Conservation (phyloP, 495 filamentous ascomycete species). For the Daldinia decipiens region DNA sequence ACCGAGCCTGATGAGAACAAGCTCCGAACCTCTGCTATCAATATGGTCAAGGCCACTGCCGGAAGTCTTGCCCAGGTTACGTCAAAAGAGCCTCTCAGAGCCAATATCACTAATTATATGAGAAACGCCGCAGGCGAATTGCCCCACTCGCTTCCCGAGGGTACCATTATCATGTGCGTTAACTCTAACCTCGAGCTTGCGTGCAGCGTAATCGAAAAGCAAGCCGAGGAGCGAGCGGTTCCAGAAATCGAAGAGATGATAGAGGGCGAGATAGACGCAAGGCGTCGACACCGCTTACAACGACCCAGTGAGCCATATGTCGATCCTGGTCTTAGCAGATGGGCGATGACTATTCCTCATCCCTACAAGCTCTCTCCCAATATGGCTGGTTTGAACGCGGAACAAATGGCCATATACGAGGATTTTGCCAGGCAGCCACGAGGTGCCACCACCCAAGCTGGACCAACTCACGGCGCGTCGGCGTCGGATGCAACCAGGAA, state of each 20-base stretch:
- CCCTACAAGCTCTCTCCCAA: conserved; percentile 81
- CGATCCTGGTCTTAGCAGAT: conserved; percentile 80
- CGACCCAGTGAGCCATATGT: conserved; percentile 84
- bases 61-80: conserved; percentile 96
- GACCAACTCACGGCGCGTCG: conserved; percentile 54
- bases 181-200: conserved; percentile 96
- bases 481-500: conserved; percentile 63
- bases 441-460: conserved; percentile 54
- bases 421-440: conserved; percentile 89
- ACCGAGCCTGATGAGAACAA: conserved; percentile 90
- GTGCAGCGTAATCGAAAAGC: conserved; percentile 90
- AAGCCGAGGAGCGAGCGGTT: conserved; percentile 90
- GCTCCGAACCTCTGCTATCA: conserved; percentile 83
- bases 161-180: conserved; percentile 93
- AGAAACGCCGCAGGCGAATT: conserved; percentile 78
- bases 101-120: conserved; percentile 96
- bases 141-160: conserved; percentile 80
- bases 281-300: conserved; percentile 74
- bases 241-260: conserved; percentile 95
- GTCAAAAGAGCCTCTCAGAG: conserved; percentile 93
- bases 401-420: conserved; percentile 95
- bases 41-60: conserved; percentile 90
- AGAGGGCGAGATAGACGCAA: conserved; percentile 74
- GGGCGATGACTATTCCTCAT: conserved; percentile 88
- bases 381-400: conserved; percentile 77